phyloP scores from a whole-genome alignment of 2,329 filamentous ascomycete genomes.

The Knoxdaviesia capensis region DNA sequence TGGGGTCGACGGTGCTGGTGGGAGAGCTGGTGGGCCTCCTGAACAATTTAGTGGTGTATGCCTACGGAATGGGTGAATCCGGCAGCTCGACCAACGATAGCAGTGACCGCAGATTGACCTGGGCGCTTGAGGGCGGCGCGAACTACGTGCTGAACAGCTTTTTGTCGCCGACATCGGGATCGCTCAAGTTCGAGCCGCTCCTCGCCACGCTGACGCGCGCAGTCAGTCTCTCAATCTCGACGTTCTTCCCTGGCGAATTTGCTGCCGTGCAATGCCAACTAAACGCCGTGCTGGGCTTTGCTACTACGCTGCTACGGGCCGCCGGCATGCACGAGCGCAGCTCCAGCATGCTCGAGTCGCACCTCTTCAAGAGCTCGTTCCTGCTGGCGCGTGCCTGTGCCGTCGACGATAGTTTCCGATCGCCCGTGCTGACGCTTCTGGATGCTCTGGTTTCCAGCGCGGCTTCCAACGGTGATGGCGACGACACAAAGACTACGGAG shows the following conservation, averaged over 20 bases:
- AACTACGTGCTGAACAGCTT: slow-evolving; percentile 61
- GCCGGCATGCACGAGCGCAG: slow-evolving; percentile 42
- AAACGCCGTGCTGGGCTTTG: slow-evolving; percentile 41
- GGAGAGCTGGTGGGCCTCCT: slow-evolving; percentile 48
- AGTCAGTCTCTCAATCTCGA: slow-evolving; percentile 29
- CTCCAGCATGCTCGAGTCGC: slow-evolving; percentile 48
- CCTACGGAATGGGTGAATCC: slow-evolving; percentile 53
- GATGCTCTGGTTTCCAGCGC: slow-evolving; percentile 54
- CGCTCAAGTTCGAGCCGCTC: slow-evolving; percentile 59
- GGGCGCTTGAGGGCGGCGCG: slow-evolving; percentile 51
- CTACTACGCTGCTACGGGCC: slow-evolving; percentile 49
- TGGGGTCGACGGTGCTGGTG: slow-evolving; percentile 50
- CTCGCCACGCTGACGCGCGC: slow-evolving; percentile 36
- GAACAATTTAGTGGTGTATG: slow-evolving; percentile 48
- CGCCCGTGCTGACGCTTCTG: slow-evolving; percentile 46
- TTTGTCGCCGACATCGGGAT: slow-evolving; percentile 45
- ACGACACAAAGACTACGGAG: slow-evolving; percentile 28
- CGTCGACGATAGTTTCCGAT: slow-evolving; percentile 42
- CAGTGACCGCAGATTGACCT: slow-evolving; percentile 20
- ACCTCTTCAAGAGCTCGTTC: slow-evolving; percentile 64
- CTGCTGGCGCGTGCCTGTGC: slow-evolving; percentile 61
- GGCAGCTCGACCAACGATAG: slow-evolving; percentile 13
- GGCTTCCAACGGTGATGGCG: slow-evolving; percentile 22
- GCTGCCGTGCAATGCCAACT: slow-evolving; percentile 42
- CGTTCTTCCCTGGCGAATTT: slow-evolving; percentile 35